Conservation (phyloP, 2,329 filamentous ascomycete genomes). For the Fusarium tricinctum region DNA sequence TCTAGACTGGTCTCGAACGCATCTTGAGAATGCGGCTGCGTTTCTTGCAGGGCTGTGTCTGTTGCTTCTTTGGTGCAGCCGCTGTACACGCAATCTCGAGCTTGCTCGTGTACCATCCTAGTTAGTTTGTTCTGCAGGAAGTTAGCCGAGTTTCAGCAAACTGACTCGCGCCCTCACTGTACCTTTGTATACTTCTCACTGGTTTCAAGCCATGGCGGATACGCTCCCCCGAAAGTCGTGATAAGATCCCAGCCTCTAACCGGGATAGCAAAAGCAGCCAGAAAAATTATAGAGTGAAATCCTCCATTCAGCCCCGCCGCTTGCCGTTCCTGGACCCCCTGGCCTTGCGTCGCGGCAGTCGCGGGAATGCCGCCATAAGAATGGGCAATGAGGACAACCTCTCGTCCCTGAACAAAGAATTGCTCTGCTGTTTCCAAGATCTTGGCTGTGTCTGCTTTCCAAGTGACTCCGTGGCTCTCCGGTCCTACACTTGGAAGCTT, state of each 20-base stretch:
- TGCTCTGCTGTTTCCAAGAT: conserved; percentile 6
- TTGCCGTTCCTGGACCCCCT: conserved; percentile 8
- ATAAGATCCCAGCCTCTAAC: conserved; percentile 32
- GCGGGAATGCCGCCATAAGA: conserved; percentile 32
- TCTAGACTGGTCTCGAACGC: conserved; percentile 26
- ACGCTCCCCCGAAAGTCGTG: conserved; percentile 17
- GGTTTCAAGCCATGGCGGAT: conserved; percentile 15
- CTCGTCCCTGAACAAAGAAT: neutral
- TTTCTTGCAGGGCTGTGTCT: neutral
- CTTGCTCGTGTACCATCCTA: neutral
- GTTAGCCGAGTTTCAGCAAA: neutral
- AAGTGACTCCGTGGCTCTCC: conserved; percentile 15
- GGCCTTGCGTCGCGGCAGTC: conserved; percentile 7
- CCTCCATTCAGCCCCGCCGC: conserved; percentile 5
- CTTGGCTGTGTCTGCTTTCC: conserved; percentile 23
- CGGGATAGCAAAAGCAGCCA: conserved; percentile 25
- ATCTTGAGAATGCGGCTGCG: conserved; percentile 27
- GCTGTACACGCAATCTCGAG: neutral
- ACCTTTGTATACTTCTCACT: conserved; percentile 18
- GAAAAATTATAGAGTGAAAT: conserved; percentile 18
- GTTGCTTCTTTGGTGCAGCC: neutral
- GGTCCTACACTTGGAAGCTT: conserved; percentile 7
- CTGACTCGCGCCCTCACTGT: too few relatives aligned
- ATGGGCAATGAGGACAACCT: conserved; percentile 25
- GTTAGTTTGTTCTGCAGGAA: conserved; percentile 8